Conservation (phyloP, 495 filamentous ascomycete species). For the Talaromyces adpressus region DNA sequence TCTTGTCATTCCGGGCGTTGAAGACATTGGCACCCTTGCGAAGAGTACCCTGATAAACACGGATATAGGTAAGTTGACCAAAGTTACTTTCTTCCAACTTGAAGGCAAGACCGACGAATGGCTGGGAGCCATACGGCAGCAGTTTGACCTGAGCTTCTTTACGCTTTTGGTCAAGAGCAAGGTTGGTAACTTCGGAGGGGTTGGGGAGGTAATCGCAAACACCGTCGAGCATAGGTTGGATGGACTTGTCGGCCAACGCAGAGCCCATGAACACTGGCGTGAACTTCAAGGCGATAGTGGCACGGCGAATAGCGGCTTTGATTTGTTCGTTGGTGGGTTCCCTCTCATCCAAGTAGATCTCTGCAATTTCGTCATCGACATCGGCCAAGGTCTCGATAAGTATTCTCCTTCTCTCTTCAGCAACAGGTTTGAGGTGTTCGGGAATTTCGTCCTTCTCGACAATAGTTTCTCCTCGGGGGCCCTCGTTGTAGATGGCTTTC, state of each 20-base stretch:
- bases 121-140: conserved; percentile 83
- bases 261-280: conserved; percentile 95
- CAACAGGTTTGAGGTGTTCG: conserved; percentile 62
- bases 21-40: conserved; percentile 84
- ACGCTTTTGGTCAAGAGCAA: conserved; percentile 77
- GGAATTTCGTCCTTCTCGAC: conserved; percentile 75
- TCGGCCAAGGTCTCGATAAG: conserved; percentile 95
- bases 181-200: conserved; percentile 81
- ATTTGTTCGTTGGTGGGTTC: conserved; percentile 73
- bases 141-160: conserved; percentile 75
- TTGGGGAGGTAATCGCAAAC: conserved; percentile 96
- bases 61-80: conserved; percentile 96
- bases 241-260: conserved; percentile 86
- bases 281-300: conserved; percentile 85
- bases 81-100: conserved; percentile 99
- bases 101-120: conserved; percentile 95
- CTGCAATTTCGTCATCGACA: conserved; percentile 96
- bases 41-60: conserved; percentile 92
- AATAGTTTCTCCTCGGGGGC: conserved; percentile 64
- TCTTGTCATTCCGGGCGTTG: conserved; percentile 92
- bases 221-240: conserved; percentile 96
- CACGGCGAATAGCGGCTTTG: conserved; percentile 80
- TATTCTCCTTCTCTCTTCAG: conserved; percentile 69
- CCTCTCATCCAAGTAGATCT: conserved; percentile 85
- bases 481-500: conserved; percentile 89